A percentile compares a stretch with the other conserved stretches of the same genome.
These are phyloP conservation scores for Didymella glomerata DNA, from an alignment of 2,329 filamentous ascomycete species.

Conservation along the genomic window DNA sequence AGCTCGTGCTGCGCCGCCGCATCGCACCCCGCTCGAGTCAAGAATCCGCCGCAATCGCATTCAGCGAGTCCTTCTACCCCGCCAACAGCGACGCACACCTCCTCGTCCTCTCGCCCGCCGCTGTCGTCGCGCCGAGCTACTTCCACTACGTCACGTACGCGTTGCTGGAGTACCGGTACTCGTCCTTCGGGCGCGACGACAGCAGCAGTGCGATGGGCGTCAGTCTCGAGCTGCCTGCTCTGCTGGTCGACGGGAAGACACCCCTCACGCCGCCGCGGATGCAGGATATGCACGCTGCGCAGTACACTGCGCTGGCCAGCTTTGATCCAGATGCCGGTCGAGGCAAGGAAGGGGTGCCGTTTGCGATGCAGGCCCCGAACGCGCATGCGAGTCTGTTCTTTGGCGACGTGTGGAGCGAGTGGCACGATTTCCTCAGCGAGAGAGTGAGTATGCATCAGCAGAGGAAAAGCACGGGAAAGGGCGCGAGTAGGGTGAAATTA, in stretches of 20 bases:
- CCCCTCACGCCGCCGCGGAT: slow-evolving; percentile 61
- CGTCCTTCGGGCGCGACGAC: slow-evolving; percentile 58
- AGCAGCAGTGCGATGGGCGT: slow-evolving; percentile 74
- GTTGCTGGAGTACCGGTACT: slow-evolving; percentile 80
- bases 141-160: slow-evolving; percentile 86
- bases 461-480: background rate
- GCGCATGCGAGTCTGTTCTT: slow-evolving; percentile 84
- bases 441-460: slow-evolving; percentile 57
- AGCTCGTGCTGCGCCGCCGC: slow-evolving; percentile 76
- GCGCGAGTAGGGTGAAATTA: slow-evolving; percentile 42
- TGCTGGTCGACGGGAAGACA: slow-evolving; percentile 67
- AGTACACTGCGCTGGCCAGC: slow-evolving; percentile 39
- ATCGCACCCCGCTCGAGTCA: slow-evolving; percentile 70
- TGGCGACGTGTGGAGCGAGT: slow-evolving; percentile 84
- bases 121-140: slow-evolving; percentile 80
- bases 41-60: slow-evolving; percentile 76
- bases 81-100: slow-evolving; percentile 73
- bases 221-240: slow-evolving; percentile 76
- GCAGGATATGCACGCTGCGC: slow-evolving; percentile 49
- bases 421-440: slow-evolving; percentile 79
- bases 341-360: slow-evolving; percentile 61
- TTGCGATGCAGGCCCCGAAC: slow-evolving; percentile 86
- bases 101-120: slow-evolving; percentile 82
- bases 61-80: slow-evolving; percentile 90
- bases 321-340: no score